A percentile compares a stretch with the other conserved stretches of the same genome.
Conservation (phyloP, 177 flowering plant genomes). For the Telopea speciosissima region DNA sequence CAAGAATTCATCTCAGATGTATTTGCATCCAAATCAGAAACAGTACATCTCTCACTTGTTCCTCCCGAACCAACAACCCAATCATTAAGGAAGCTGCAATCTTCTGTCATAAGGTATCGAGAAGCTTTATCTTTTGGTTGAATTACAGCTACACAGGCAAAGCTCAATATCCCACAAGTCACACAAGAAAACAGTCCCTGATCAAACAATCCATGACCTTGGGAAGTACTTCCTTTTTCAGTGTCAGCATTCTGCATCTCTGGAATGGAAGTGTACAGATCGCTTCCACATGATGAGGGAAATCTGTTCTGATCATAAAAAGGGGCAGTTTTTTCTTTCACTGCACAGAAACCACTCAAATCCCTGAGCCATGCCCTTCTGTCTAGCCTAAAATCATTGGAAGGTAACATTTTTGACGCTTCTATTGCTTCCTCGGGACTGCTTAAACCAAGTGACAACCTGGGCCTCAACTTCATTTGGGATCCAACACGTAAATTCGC, state of each 20-base stretch:
- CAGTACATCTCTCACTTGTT: constrained; percentile 18
- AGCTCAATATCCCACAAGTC: constrained; percentile 85
- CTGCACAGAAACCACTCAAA: constrained; percentile 30
- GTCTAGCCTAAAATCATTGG: constrained; percentile 30
- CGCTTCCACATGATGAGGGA: constrained; percentile 22
- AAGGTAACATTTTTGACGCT: constrained; percentile 25
- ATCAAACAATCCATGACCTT: constrained; percentile 42
- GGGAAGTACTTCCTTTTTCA: constrained; percentile 21
- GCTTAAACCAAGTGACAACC: constrained; percentile 41
- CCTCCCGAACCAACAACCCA: constrained; percentile 41
- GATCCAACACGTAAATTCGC: constrained; percentile 46
- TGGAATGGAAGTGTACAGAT: constrained; percentile 15
- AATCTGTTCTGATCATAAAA: constrained; percentile 23
- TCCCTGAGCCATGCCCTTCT: constrained; percentile 25
- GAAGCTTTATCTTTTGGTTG: constrained; percentile 74
- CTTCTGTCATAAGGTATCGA: constrained; percentile 62
- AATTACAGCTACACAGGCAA: constrained; percentile 75
- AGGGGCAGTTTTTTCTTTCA: constrained; percentile 39
- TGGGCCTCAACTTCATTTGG: constrained; percentile 37
- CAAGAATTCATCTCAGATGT: constrained; percentile 20
- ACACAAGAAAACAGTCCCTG: constrained; percentile 84
- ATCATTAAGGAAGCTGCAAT: constrained; percentile 59
- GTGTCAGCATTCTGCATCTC: constrained; percentile 13
- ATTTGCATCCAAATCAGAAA: constrained; percentile 18
- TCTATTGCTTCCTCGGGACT: constrained; percentile 36